Evolutionary conservation across 176 grass and related monocot genomes (phyloP).

Genomic region (Dendrocalamus sinicus): DNA sequence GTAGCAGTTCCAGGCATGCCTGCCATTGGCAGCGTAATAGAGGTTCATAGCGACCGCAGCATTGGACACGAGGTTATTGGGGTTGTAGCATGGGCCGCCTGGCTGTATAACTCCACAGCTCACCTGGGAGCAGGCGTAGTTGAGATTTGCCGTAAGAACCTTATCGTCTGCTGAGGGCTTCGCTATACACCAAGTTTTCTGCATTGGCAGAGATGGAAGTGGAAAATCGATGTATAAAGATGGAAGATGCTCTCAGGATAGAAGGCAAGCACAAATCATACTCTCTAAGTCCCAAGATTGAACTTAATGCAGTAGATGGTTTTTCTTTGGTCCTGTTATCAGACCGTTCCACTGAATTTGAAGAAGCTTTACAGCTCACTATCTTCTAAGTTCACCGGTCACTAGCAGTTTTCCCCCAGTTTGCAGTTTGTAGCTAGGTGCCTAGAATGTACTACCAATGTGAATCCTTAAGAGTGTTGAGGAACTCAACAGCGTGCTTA

Average conservation of each 20-base stretch:
- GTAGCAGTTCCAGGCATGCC: constrained; percentile 79
- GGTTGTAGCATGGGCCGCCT: constrained; percentile 66
- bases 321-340: neutral
- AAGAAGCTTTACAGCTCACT: neutral
- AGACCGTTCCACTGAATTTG: neutral
- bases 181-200: constrained; percentile 93
- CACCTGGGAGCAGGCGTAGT: constrained; percentile 80
- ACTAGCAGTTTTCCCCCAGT: neutral
- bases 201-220: neutral
- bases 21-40: constrained; percentile 75
- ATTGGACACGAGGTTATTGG: constrained; percentile 66
- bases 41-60: constrained; percentile 92
- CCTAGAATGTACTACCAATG: neutral
- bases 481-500: neutral
- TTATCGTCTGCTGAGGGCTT: constrained; percentile 71
- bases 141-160: constrained; percentile 57
- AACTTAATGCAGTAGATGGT: neutral
- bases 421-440: neutral
- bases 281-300: neutral
- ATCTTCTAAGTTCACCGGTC: neutral
- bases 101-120: constrained; percentile 67
- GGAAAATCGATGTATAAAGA: neutral
- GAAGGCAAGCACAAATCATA: neutral
- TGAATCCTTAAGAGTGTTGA: neutral
- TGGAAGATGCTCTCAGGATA: neutral